Percentiles rank a stretch among this genome's conserved stretches.
These are phyloP conservation scores for Sporobolus alterniflorus DNA, from an alignment of 202 grass and related monocot species.

Conservation along the genomic window DNA sequence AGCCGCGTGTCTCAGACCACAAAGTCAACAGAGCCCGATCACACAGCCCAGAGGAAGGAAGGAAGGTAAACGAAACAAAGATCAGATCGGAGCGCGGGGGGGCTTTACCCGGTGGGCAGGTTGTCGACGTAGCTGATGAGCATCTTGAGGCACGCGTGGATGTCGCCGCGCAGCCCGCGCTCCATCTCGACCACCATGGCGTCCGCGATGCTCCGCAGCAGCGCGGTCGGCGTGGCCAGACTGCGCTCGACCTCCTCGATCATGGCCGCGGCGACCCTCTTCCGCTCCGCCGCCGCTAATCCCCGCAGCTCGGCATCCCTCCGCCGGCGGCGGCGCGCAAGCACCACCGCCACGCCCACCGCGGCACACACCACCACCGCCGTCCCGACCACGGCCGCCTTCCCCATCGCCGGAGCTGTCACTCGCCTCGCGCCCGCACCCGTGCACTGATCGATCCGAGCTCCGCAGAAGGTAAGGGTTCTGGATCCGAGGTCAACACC, in stretches of 20 bases:
- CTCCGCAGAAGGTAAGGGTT: neutral
- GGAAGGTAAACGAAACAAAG: neutral
- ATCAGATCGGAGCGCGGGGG: slow-evolving; percentile 32
- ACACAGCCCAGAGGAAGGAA: neutral
- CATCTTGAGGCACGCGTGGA: slow-evolving; percentile 77
- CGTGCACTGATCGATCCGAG: neutral
- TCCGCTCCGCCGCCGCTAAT: slow-evolving; percentile 24
- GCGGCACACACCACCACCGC: slow-evolving; percentile 77
- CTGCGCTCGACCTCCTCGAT: slow-evolving; percentile 65
- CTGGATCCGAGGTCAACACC: slow-evolving; percentile 46
- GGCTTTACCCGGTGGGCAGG: slow-evolving; percentile 73
- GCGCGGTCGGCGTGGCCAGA: slow-evolving; percentile 64
- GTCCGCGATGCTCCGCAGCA: slow-evolving; percentile 82
- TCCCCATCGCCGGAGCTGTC: slow-evolving; percentile 59
- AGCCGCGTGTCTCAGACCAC: slow-evolving; percentile 26
- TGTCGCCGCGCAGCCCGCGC: slow-evolving; percentile 65
- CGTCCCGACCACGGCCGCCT: slow-evolving; percentile 60
- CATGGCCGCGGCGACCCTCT: slow-evolving; percentile 47
- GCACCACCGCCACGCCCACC: slow-evolving; percentile 60
- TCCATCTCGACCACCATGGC: slow-evolving; percentile 80
- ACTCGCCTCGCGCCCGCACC: neutral
- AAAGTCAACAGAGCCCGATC: slow-evolving; percentile 8
- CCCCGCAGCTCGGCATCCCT: slow-evolving; percentile 10
- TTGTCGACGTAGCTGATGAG: slow-evolving; percentile 89
- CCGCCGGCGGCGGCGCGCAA: slow-evolving; percentile 40